Conservation (phyloP, 805 yeast genomes). For the Vanderwaltozyma polyspora region DNA sequence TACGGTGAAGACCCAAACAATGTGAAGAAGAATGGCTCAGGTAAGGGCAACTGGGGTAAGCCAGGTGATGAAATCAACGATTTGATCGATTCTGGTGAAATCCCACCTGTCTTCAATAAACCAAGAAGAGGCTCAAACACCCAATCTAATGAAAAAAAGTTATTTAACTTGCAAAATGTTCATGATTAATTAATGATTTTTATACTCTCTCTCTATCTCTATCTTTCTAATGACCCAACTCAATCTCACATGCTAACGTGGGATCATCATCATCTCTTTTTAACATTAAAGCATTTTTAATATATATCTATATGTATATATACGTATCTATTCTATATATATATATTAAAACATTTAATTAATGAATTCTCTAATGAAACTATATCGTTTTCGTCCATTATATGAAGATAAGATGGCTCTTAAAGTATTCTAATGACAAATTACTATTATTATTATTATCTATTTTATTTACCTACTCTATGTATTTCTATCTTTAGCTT, state of each 20-base stretch:
- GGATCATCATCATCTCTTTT: no score
- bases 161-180: conserved; percentile 23
- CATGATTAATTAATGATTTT: conserved; percentile 2
- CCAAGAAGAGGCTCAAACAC: conserved; percentile 42
- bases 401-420: no score
- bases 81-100: conserved; percentile 46
- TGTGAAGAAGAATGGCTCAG: conserved; percentile 76
- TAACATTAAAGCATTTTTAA: no score
- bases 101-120: conserved; percentile 36
- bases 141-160: conserved; percentile 32
- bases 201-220: neutral
- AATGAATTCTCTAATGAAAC: no score
- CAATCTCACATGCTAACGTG: neutral
- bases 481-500: neutral
- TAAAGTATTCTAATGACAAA: neutral
- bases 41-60: conserved; percentile 81
- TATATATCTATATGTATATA: no score
- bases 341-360: no score
- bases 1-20: conserved; percentile 59
- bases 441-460: neutral
- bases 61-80: conserved; percentile 58
- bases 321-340: no score
- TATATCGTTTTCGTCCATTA: no score
- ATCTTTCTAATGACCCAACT: neutral
- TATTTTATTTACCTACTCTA: neutral